Percentiles rank a stretch among this genome's conserved stretches.
phyloP scores from a whole-genome alignment of 2,329 filamentous ascomycete species.

The Exophiala aquamarina region DNA sequence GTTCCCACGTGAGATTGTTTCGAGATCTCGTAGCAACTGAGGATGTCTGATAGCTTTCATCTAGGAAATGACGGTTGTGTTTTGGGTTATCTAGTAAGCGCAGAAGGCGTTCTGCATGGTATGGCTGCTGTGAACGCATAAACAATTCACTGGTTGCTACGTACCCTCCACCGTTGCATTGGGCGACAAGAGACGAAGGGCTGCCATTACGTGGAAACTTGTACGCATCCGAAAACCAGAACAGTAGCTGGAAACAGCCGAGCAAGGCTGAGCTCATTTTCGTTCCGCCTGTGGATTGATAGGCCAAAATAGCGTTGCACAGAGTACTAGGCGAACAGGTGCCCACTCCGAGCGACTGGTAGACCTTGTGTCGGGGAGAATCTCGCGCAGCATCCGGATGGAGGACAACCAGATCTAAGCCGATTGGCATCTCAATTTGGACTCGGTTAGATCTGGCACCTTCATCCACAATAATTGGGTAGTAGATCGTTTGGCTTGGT shows the following conservation, averaged over 20 bases:
- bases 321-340: neutral
- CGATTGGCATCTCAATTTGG: conserved; percentile 6
- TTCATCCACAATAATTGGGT: conserved; percentile 8
- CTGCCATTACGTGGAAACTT: neutral
- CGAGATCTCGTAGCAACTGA: neutral
- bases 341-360: conserved; percentile 4
- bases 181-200: neutral
- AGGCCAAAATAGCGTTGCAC: neutral
- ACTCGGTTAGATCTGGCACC: conserved; percentile 1
- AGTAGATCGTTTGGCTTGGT: conserved; percentile 1
- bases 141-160: neutral
- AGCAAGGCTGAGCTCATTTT: neutral
- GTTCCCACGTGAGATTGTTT: neutral
- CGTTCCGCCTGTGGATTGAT: neutral
- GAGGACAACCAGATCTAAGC: conserved; percentile 1
- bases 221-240: conserved; percentile 5
- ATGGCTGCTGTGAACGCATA: conserved; percentile 1
- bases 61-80: conserved; percentile 1
- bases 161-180: neutral
- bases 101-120: neutral
- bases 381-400: conserved; percentile 5
- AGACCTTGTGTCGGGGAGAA: conserved; percentile 1
- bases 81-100: neutral
- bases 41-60: conserved; percentile 1
- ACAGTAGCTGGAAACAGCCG: conserved; percentile 10